Conservation (phyloP, 257 asterid genomes). For the Solanum peruvianum region DNA sequence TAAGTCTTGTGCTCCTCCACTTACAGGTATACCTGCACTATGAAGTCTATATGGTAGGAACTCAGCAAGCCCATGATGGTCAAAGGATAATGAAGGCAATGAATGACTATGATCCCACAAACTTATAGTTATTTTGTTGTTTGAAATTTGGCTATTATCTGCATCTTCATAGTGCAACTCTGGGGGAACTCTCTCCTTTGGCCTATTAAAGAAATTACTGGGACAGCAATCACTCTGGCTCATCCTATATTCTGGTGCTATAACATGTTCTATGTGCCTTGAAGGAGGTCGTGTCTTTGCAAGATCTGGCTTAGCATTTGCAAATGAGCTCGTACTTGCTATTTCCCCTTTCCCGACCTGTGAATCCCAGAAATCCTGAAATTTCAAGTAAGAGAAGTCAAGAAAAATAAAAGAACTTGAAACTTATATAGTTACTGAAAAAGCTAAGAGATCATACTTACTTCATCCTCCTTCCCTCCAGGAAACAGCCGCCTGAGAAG, state of each 20-base stretch:
- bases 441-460: slow-evolving; percentile 34
- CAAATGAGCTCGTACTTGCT: slow-evolving; percentile 14
- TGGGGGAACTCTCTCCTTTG: slow-evolving; percentile 14
- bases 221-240: slow-evolving; percentile 16
- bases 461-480: slow-evolving; percentile 23
- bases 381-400: not conserved
- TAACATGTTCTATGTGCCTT: slow-evolving; percentile 13
- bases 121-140: slow-evolving; percentile 4
- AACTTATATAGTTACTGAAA: not conserved
- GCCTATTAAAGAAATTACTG: slow-evolving; percentile 10
- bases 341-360: slow-evolving; percentile 9
- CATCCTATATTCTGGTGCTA: not conserved
- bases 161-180: slow-evolving; percentile 13
- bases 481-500: slow-evolving; percentile 48
- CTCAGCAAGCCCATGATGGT: slow-evolving; percentile 13
- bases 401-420: not conserved
- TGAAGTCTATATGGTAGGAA: slow-evolving; percentile 20
- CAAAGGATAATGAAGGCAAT: slow-evolving; percentile 17
- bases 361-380: slow-evolving; percentile 19
- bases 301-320: slow-evolving; percentile 12
- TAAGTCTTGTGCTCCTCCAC: slow-evolving; percentile 19
- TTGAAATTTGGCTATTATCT: slow-evolving; percentile 9
- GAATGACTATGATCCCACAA: slow-evolving; percentile 17
- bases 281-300: slow-evolving; percentile 19
- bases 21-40: slow-evolving; percentile 15